A percentile compares a stretch with the other conserved stretches of the same genome.
phyloP scores from a whole-genome alignment of 768 basidiomycete species.

The Boletus sp. region DNA sequence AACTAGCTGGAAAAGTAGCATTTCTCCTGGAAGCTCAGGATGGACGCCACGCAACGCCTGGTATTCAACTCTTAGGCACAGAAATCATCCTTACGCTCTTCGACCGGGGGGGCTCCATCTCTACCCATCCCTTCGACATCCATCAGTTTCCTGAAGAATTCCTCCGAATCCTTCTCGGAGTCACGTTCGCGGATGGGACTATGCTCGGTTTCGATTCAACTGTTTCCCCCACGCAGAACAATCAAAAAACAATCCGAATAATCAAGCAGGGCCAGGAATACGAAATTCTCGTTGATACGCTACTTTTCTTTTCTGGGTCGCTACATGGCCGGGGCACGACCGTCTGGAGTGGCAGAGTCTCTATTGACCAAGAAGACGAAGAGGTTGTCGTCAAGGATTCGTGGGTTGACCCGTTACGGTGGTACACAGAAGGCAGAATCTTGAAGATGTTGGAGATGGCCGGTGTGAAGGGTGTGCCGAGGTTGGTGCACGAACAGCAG shows the following conservation, averaged over 20 bases:
- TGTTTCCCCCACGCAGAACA: not conserved
- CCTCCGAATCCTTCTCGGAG: not conserved
- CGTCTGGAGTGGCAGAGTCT: not conserved
- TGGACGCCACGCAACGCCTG: not conserved
- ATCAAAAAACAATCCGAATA: too few relatives aligned
- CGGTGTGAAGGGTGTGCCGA: too few relatives aligned
- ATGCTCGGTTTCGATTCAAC: not conserved
- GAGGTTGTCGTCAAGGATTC: conserved; percentile 6
- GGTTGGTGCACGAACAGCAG: too few relatives aligned
- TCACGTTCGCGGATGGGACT: not conserved
- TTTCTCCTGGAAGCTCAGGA: conserved; percentile 2
- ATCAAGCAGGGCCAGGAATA: too few relatives aligned
- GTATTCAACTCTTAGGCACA: not conserved
- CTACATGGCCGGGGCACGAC: conserved; percentile 3
- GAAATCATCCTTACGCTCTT: not conserved
- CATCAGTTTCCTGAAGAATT: not conserved
- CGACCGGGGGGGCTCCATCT: conserved; percentile 1
- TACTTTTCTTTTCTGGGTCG: too few relatives aligned
- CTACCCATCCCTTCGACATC: too few relatives aligned
- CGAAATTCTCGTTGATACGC: not conserved
- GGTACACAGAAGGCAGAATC: too few relatives aligned
- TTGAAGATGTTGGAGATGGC: too few relatives aligned
- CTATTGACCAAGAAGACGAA: not conserved
- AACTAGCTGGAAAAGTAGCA: not conserved
- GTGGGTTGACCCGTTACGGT: not conserved